A percentile compares a stretch with the other conserved stretches of the same genome.
Evolutionary conservation across 2,329 filamentous ascomycete species (phyloP).

Genomic region (Aspergillus niger): DNA sequence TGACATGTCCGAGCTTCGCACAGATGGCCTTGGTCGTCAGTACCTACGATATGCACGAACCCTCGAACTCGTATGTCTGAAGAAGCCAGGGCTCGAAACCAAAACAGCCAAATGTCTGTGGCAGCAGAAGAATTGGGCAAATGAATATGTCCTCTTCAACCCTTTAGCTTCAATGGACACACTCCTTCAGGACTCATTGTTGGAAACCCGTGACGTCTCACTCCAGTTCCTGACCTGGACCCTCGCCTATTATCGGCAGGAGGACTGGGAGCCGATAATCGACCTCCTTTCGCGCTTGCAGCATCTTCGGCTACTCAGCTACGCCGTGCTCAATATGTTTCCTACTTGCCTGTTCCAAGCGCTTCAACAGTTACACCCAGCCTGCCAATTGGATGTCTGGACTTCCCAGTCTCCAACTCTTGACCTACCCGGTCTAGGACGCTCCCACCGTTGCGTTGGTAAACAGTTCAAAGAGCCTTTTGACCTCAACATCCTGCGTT

Average conservation of each 20-base stretch:
- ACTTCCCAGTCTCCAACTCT: neutral
- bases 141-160: neutral
- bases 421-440: neutral
- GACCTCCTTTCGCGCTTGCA: neutral
- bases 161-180: neutral
- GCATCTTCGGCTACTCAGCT: neutral
- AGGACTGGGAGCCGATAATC: constrained; percentile 3
- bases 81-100: neutral
- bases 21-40: neutral
- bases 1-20: neutral
- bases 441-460: neutral
- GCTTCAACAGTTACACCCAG: constrained; percentile 4
- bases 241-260: neutral
- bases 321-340: neutral
- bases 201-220: neutral
- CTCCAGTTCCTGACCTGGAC: neutral
- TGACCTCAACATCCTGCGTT: neutral
- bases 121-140: neutral
- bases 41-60: constrained; percentile 1
- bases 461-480: neutral
- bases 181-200: neutral
- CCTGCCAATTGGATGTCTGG: constrained; percentile 8
- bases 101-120: neutral
- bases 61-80: neutral
- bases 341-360: neutral